Conservation (phyloP, 495 filamentous ascomycete genomes). For the Arthonia radiata region DNA sequence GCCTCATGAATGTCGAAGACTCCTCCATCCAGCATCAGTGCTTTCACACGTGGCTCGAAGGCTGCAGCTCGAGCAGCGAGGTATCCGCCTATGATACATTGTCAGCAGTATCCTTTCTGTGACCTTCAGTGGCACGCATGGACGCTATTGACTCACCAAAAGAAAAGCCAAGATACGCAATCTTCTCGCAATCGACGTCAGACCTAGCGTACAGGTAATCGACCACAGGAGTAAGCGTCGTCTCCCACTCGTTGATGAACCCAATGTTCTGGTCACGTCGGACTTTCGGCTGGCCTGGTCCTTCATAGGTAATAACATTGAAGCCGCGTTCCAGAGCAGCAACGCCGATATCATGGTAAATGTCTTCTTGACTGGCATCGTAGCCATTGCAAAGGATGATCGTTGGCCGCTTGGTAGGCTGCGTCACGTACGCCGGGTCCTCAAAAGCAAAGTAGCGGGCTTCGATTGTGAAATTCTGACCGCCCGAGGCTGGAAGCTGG, state of each 20-base stretch:
- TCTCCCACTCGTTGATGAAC: slow-evolving; percentile 25
- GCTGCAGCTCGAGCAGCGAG: slow-evolving; percentile 17
- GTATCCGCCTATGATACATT: too few relatives aligned
- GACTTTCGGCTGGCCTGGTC: slow-evolving; percentile 22
- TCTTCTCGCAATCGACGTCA: slow-evolving; percentile 9
- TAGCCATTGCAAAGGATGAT: slow-evolving; percentile 18
- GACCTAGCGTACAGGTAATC: slow-evolving; percentile 14
- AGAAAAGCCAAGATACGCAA: slow-evolving; percentile 15
- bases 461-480: slow-evolving; percentile 11
- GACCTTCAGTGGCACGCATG: too few relatives aligned
- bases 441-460: slow-evolving; percentile 12
- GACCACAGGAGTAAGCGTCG: slow-evolving; percentile 19
- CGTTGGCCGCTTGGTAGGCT: slow-evolving; percentile 15
- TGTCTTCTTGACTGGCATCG: slow-evolving; percentile 22
- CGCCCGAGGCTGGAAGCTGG: slow-evolving; percentile 15
- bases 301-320: slow-evolving; percentile 23
- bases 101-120: too few relatives aligned
- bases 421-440: slow-evolving; percentile 10
- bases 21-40: slow-evolving; percentile 17
- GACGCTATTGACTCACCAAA: too few relatives aligned
- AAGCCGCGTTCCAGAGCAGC: slow-evolving; percentile 18
- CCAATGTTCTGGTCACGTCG: slow-evolving; percentile 19
- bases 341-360: slow-evolving; percentile 14
- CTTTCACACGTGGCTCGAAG: slow-evolving; percentile 19
- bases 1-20: too few relatives aligned